Evolutionary conservation across 2,329 filamentous ascomycete genomes (phyloP).

Genomic region (Penicillium hordei): DNA sequence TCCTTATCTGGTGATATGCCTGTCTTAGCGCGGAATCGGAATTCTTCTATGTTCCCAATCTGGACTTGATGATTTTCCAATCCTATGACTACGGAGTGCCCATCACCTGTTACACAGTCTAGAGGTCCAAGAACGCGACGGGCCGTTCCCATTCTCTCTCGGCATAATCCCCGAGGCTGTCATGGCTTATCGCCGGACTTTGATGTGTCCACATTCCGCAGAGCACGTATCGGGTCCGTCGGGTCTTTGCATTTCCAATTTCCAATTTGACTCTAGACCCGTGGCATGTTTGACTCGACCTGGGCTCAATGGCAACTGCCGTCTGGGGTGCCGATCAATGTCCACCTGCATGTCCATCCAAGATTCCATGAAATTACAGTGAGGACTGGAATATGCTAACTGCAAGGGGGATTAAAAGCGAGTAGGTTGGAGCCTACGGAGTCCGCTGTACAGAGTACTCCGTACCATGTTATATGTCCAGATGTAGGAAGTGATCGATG

Average conservation of each 20-base stretch:
- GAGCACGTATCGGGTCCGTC: neutral
- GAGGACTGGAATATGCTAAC: neutral
- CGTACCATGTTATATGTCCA: constrained; percentile 6
- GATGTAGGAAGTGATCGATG: constrained; percentile 4
- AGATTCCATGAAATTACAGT: neutral
- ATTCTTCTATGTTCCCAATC: neutral
- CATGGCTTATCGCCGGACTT: neutral
- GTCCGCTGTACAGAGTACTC: neutral
- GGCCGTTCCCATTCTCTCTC: constrained; percentile 7
- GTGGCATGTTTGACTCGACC: neutral
- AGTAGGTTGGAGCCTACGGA: constrained; percentile 1
- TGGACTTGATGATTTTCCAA: too few species aligned
- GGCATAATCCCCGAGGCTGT: neutral
- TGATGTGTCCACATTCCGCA: neutral
- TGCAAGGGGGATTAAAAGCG: neutral
- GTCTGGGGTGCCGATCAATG: neutral
- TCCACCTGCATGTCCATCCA: neutral
- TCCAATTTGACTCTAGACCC: neutral
- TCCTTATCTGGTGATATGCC: neutral
- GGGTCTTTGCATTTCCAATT: neutral
- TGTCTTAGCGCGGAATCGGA: neutral
- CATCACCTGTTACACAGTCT: neutral
- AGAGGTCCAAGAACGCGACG: constrained; percentile 1
- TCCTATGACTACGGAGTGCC: too few species aligned
- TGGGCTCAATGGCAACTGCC: neutral